Evolutionary conservation across 768 basidiomycete genomes (phyloP), one percentile per base, ranked within the genome.

Genomic region (Brasilioporus rufonigricans): DNA sequence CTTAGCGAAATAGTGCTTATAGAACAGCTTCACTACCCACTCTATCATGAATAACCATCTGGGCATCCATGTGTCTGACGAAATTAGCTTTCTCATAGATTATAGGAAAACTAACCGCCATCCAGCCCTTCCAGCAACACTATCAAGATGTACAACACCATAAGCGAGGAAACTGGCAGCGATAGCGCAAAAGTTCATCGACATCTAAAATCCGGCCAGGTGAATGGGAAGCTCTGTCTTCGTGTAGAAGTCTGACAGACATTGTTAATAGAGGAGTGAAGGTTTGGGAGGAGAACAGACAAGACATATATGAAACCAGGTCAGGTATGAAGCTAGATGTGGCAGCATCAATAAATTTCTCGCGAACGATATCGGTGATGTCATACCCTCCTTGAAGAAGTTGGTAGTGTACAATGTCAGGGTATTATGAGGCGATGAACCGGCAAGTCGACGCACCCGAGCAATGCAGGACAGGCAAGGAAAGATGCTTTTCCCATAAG

Each of bases 121-220:
- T 57, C 61, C 61, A 47, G 60, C 52, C 18, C 43, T 41, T 9
- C 61, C 60, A 1, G 19, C 12, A 29, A 62, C 29, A 38, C 50
- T 53, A n/a, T 52, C n/a, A 6, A 62, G 56, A 21, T 48, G 59
- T 11, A 87, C 70, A 18, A 87, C 80, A 5, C 85, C 86, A 0
- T 81, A 82, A 0, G 84, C 87, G 10, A 88, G 63, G 66, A 91
- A 88, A 3, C 82, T 80, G 47, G 80, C 76, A 21, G 83, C 57
- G 47, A 89, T 82, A 43, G 78, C 68, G 4, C 80, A 74, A 2
- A 78, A 50, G 50, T 86, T 82, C 65, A 80, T 80, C 5, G 82
- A 81, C 27, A 80, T 74, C 85, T 84, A 89, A 74, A 88, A 87
- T 61, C 77, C 81, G 1, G 84, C 85, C 11, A 89, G 73, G n/a